phyloP scores from a whole-genome alignment of 148 eudicot species.

The Drosera capensis region DNA sequence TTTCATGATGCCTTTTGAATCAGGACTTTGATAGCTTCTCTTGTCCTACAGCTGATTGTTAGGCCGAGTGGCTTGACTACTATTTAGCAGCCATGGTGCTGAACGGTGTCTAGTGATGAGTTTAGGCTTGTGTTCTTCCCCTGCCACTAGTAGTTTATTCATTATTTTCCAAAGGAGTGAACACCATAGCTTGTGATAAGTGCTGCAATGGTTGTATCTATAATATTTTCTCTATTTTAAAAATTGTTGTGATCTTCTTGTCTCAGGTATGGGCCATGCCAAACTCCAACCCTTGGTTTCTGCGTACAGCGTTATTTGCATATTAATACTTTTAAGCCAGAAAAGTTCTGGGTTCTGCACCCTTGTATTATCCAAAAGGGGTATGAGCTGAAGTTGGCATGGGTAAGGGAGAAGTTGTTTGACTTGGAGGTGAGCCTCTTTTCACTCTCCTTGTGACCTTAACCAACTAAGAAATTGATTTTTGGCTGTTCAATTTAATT shows the following conservation, averaged over 20 bases:
- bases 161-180: background rate
- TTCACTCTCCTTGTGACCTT: background rate
- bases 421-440: constrained; percentile 57
- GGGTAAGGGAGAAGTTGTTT: constrained; percentile 80
- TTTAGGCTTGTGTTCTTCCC: background rate
- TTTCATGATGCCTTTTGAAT: too few relatives aligned
- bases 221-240: background rate
- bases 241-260: constrained; percentile 3
- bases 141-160: background rate
- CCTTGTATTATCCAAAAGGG: constrained; percentile 63
- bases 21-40: too few relatives aligned
- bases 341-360: constrained; percentile 73
- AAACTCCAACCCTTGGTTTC: constrained; percentile 97
- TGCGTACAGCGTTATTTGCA: constrained; percentile 90
- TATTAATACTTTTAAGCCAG: constrained; percentile 76
- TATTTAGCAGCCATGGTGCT: too few relatives aligned
- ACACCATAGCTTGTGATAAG: background rate
- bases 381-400: constrained; percentile 75
- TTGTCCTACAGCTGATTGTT: too few relatives aligned
- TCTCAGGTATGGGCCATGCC: constrained; percentile 93
- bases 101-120: too few relatives aligned
- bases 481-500: background rate
- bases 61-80: too few relatives aligned
- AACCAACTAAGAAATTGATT: background rate
- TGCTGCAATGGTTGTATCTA: background rate